Conservation (phyloP, 768 basidiomycete species). For the Macrolepiota dolichaula region DNA sequence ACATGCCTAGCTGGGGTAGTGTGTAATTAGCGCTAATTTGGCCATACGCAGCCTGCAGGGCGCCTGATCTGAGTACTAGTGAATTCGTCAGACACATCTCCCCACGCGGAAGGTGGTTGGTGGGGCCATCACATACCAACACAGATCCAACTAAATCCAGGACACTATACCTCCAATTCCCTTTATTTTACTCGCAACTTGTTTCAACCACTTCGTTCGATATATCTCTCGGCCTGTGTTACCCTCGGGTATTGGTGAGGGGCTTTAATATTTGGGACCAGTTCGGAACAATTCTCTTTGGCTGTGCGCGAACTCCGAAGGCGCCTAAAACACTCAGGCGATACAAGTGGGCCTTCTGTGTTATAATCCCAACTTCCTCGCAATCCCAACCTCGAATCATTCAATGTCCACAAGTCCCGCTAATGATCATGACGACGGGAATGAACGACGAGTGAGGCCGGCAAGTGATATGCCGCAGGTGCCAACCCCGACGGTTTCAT, state of each 20-base stretch:
- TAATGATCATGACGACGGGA: constrained; percentile 20
- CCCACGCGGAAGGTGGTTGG: too few species aligned
- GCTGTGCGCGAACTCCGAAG: not conserved
- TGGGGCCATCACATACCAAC: too few species aligned
- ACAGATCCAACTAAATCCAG: not conserved
- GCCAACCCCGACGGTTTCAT: constrained; percentile 16
- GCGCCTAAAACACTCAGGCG: not conserved
- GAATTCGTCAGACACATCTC: not conserved
- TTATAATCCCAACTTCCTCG: not conserved
- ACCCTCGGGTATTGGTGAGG: not conserved
- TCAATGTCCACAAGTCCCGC: constrained; percentile 17
- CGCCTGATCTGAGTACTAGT: not conserved
- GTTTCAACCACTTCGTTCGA: not conserved
- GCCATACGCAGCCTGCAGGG: not conserved
- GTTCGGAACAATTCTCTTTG: too few species aligned
- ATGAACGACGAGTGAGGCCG: constrained; percentile 35
- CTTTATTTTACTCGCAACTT: not conserved
- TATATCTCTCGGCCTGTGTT: not conserved
- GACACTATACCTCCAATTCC: not conserved
- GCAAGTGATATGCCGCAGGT: constrained; percentile 34
- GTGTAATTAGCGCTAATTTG: not conserved
- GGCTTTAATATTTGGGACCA: not conserved
- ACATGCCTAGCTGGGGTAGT: not conserved
- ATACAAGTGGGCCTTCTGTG: not conserved
- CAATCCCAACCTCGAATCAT: not conserved